phyloP scores from a whole-genome alignment of 352 stramenopile genomes.

The Phytopythium mirpurense region DNA sequence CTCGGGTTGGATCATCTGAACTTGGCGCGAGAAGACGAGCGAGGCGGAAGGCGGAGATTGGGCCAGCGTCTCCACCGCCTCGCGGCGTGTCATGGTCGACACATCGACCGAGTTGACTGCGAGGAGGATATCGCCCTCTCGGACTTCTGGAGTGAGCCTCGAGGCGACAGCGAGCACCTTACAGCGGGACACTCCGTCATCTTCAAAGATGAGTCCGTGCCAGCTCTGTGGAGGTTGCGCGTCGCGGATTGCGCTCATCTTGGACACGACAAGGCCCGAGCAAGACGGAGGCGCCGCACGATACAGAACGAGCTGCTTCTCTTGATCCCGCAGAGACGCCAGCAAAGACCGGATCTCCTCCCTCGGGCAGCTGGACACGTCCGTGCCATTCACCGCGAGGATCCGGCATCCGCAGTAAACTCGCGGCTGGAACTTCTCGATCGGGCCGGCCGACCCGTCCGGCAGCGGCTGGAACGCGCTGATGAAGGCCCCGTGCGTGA shows the following conservation, averaged over 20 bases:
- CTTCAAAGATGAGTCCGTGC: slow-evolving; percentile 23
- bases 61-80: slow-evolving; percentile 22
- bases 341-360: slow-evolving; percentile 36
- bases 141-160: slow-evolving; percentile 7
- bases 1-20: slow-evolving; percentile 18
- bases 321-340: slow-evolving; percentile 26
- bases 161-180: slow-evolving; percentile 23
- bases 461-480: slow-evolving; percentile 37
- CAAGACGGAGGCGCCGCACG: slow-evolving; percentile 21
- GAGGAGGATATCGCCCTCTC: slow-evolving; percentile 33
- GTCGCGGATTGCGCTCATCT: slow-evolving; percentile 1
- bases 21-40: slow-evolving; percentile 31
- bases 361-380: slow-evolving; percentile 31
- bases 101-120: slow-evolving; percentile 40
- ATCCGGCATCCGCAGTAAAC: slow-evolving; percentile 55
- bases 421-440: slow-evolving; percentile 14
- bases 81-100: slow-evolving; percentile 22
- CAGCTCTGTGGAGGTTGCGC: background rate
- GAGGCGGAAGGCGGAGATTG: slow-evolving; percentile 22
- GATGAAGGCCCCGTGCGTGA: slow-evolving; percentile 41
- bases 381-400: slow-evolving; percentile 42
- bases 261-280: slow-evolving; percentile 16
- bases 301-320: slow-evolving; percentile 60
- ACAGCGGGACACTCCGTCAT: slow-evolving; percentile 30
- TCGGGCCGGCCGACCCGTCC: slow-evolving; percentile 29